These are phyloP conservation scores for Lycium barbarum DNA, from an alignment of 257 asterid genomes.

Conservation along the genomic window DNA sequence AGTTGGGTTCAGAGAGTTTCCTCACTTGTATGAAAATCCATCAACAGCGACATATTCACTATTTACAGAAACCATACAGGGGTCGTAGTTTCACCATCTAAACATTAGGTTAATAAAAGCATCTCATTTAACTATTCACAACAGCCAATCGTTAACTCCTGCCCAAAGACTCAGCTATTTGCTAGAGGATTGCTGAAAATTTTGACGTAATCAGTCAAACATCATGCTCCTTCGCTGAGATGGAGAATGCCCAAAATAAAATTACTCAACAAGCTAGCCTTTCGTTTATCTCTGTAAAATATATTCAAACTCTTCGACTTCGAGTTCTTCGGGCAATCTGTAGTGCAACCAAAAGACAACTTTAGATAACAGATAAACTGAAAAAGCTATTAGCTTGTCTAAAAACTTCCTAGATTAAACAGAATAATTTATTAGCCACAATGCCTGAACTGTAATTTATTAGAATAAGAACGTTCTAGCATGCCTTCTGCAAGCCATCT, in stretches of 20 bases:
- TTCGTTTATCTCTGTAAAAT: neutral
- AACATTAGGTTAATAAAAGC: neutral
- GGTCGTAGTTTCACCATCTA: neutral
- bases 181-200: neutral
- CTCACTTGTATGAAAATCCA: neutral
- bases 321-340: conserved; percentile 58
- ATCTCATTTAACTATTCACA: neutral
- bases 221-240: neutral
- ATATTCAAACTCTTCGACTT: conserved; percentile 46
- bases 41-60: neutral
- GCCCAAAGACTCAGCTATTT: conserved; percentile 1
- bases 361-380: neutral
- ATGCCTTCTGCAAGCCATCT: conserved; percentile 20
- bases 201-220: neutral
- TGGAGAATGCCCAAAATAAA: neutral
- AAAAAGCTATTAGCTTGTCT: neutral
- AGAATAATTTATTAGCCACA: neutral
- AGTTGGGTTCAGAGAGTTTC: neutral
- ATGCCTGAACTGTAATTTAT: neutral
- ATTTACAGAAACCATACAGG: conserved; percentile 7
- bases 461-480: neutral
- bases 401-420: neutral
- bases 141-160: neutral
- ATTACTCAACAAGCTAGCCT: conserved; percentile 8
- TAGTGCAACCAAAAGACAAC: neutral